phyloP scores from a whole-genome alignment of 192 early-diverging fungal genomes.

The Phycomyces blakesleeanus region DNA sequence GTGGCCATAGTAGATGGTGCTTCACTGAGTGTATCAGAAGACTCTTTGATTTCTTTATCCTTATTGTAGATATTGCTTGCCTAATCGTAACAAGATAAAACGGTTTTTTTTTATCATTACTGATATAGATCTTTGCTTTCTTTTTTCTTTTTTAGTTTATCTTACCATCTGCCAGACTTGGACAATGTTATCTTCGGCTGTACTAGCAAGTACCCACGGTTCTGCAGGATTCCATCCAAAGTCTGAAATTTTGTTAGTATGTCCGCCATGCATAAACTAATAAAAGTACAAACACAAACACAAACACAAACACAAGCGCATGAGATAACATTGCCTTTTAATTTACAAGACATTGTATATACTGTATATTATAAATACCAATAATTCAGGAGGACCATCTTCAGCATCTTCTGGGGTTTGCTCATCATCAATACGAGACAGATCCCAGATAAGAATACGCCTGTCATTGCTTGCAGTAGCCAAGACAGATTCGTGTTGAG shows the following conservation, averaged over 20 bases:
- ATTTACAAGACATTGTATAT: too few species aligned
- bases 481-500: conserved; percentile 86
- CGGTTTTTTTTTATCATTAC: too few species aligned
- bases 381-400: conserved; percentile 96
- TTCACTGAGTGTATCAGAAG: not conserved
- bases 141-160: not conserved
- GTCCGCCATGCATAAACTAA: conserved; percentile 96
- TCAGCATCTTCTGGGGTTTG: conserved; percentile 93
- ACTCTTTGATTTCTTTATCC: not conserved
- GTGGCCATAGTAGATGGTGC: not conserved
- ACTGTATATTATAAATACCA: conserved; percentile 53
- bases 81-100: not conserved
- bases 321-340: not conserved
- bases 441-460: conserved; percentile 93
- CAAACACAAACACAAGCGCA: too few species aligned
- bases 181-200: conserved; percentile 96
- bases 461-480: conserved; percentile 89
- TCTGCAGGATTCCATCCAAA: conserved; percentile 93
- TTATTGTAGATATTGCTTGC: conserved; percentile 23
- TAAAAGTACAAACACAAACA: too few species aligned
- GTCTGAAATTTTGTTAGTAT: conserved; percentile 96
- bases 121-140: too few species aligned
- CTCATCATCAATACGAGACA: conserved; percentile 88
- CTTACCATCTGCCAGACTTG: conserved; percentile 99
- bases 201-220: conserved; percentile 91